phyloP scores from a whole-genome alignment of 345 rosid genomes.

The Erucastrum elatum region DNA sequence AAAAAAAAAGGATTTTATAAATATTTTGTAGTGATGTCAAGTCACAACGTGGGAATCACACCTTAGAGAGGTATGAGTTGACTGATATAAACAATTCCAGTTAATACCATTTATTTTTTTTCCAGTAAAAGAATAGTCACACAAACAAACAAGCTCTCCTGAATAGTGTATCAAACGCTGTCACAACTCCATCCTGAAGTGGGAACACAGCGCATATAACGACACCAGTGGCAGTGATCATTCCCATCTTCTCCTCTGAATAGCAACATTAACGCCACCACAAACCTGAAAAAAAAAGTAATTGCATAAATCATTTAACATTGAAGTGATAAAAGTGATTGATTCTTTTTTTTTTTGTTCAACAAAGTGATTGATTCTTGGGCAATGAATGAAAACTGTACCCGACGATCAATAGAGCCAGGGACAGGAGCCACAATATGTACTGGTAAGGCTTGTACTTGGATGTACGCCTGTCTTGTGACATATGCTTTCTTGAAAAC shows the following conservation, averaged over 20 bases:
- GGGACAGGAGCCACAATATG: conserved; percentile 55
- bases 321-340: not conserved
- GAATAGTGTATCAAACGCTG: conserved; percentile 10
- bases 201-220: conserved; percentile 75
- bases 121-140: conserved; percentile 4
- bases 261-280: conserved; percentile 60
- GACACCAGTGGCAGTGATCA: conserved; percentile 86
- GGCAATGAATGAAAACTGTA: conserved; percentile 34
- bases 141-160: conserved; percentile 16
- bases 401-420: conserved; percentile 63
- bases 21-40: not conserved
- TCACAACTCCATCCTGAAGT: conserved; percentile 80
- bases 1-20: not conserved
- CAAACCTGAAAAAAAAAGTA: conserved; percentile 48
- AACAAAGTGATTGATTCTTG: not conserved
- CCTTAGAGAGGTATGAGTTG: not conserved
- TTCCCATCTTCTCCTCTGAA: conserved; percentile 63
- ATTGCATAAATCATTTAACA: not conserved
- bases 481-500: conserved; percentile 51
- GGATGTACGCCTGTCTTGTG: conserved; percentile 48
- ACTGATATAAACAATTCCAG: conserved; percentile 15
- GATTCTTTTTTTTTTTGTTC: not conserved
- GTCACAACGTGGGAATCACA: not conserved
- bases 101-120: not conserved
- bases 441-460: conserved; percentile 80